Conservation (phyloP, 2,329 filamentous ascomycete genomes). For the Clonostachys rosea region DNA sequence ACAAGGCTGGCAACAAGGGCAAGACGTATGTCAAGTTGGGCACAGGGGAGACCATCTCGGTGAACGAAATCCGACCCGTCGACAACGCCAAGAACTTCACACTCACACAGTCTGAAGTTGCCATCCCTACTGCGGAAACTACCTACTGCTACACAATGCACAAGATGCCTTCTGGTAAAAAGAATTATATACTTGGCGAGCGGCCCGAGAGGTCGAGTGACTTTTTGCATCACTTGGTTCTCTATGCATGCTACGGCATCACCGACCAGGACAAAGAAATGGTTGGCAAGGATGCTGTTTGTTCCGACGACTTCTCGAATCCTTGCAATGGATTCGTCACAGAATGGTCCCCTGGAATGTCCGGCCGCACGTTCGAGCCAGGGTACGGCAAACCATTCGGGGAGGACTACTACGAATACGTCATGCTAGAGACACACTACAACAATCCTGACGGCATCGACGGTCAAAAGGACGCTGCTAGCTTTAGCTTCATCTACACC, state of each 20-base stretch:
- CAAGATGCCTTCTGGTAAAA: slow-evolving; percentile 1
- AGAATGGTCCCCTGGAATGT: slow-evolving; percentile 3
- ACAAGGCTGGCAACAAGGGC: slow-evolving; percentile 1
- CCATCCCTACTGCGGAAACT: slow-evolving; percentile 1
- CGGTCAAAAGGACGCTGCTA: slow-evolving; percentile 1
- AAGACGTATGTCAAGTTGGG: slow-evolving; percentile 2
- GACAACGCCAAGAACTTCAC: slow-evolving; percentile 3
- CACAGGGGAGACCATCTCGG: slow-evolving; percentile 1
- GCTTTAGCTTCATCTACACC: slow-evolving; percentile 2
- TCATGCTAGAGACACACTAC: slow-evolving; percentile 3
- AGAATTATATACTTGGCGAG: slow-evolving; percentile 1
- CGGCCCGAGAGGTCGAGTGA: not conserved
- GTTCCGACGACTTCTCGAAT: slow-evolving; percentile 1
- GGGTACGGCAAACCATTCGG: slow-evolving; percentile 3
- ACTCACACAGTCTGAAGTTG: not conserved
- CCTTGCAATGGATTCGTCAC: slow-evolving; percentile 4
- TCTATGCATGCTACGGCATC: slow-evolving; percentile 2
- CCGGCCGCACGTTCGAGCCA: slow-evolving; percentile 1
- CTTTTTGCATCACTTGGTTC: slow-evolving; percentile 1
- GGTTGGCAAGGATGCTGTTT: slow-evolving; percentile 1
- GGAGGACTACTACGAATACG: slow-evolving; percentile 3
- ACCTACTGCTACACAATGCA: slow-evolving; percentile 2
- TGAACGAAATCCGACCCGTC: not conserved
- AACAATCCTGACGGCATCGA: slow-evolving; percentile 1
- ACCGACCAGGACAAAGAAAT: not conserved